Evolutionary conservation across 2,329 filamentous ascomycete genomes (phyloP).

Genomic region (Pseudogymnoascus sp.): DNA sequence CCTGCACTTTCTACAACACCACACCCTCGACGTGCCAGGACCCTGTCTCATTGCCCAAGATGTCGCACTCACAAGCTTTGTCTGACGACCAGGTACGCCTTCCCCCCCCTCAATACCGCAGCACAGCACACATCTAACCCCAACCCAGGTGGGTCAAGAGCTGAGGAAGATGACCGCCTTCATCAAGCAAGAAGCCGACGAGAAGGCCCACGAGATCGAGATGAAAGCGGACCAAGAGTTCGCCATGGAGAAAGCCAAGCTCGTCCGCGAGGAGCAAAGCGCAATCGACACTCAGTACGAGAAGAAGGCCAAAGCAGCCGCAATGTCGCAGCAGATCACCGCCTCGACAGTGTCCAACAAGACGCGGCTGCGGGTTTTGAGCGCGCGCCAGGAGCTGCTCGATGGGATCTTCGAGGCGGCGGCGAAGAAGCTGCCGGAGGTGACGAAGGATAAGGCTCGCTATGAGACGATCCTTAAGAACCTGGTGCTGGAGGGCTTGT

Average conservation of each 20-base stretch:
- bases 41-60: constrained; percentile 42
- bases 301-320: constrained; percentile 98
- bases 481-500: constrained; percentile 81
- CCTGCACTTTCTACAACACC: neutral
- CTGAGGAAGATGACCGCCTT: constrained; percentile 99
- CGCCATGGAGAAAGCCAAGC: constrained; percentile 97
- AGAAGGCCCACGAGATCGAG: constrained; percentile 95
- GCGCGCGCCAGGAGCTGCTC: constrained; percentile 80
- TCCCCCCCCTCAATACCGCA: constrained; percentile 10
- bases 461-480: constrained; percentile 71
- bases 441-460: constrained; percentile 59
- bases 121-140: constrained; percentile 9
- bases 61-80: constrained; percentile 90
- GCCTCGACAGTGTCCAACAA: constrained; percentile 95
- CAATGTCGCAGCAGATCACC: constrained; percentile 98
- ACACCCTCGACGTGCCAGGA: constrained; percentile 9
- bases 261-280: constrained; percentile 89
- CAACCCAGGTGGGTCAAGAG: constrained; percentile 81
- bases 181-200: constrained; percentile 95
- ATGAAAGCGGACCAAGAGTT: constrained; percentile 99
- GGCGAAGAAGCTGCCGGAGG: constrained; percentile 58
- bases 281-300: constrained; percentile 88
- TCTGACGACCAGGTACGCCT: constrained; percentile 84
- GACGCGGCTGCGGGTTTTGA: constrained; percentile 80
- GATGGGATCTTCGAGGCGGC: constrained; percentile 82